Evolutionary conservation across 305 asterid species (phyloP).

Genomic region (Solanum hybrid): DNA sequence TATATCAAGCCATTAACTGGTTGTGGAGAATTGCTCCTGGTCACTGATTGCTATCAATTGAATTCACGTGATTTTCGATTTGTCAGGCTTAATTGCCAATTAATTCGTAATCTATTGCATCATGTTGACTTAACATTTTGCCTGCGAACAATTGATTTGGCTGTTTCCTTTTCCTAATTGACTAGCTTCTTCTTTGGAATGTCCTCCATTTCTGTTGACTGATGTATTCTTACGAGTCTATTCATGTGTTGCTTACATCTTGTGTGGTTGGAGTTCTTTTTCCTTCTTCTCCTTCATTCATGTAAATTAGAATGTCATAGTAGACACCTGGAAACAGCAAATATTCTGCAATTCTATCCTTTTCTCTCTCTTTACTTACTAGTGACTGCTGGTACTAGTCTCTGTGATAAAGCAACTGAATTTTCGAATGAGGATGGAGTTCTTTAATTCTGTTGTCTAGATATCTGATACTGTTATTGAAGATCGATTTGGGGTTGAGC

Average conservation of each 20-base stretch:
- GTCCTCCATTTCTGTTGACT: not conserved
- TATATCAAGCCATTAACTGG: not conserved
- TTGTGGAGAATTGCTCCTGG: not conserved
- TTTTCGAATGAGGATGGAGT: not conserved
- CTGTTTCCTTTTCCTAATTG: not conserved
- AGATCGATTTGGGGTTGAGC: conserved; percentile 95
- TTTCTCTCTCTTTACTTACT: not conserved
- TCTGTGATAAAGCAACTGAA: not conserved
- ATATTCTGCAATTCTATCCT: not conserved
- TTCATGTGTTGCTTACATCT: not conserved
- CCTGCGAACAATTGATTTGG: not conserved
- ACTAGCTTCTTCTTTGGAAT: not conserved
- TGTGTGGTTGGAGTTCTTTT: not conserved
- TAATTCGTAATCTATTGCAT: not conserved
- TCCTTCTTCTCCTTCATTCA: not conserved
- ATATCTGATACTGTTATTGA: conserved; percentile 97
- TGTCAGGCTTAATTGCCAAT: not conserved
- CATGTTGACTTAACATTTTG: not conserved
- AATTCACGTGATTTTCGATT: not conserved
- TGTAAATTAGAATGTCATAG: not conserved
- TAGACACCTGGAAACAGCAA: not conserved
- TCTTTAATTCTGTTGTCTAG: conserved; percentile 45
- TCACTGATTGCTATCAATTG: not conserved
- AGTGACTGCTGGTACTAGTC: not conserved
- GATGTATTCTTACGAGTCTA: not conserved